A percentile compares a stretch with the other conserved stretches of the same genome.
Conservation (phyloP, 1,139 yeast genomes). For the Debaryomyces udenii region DNA sequence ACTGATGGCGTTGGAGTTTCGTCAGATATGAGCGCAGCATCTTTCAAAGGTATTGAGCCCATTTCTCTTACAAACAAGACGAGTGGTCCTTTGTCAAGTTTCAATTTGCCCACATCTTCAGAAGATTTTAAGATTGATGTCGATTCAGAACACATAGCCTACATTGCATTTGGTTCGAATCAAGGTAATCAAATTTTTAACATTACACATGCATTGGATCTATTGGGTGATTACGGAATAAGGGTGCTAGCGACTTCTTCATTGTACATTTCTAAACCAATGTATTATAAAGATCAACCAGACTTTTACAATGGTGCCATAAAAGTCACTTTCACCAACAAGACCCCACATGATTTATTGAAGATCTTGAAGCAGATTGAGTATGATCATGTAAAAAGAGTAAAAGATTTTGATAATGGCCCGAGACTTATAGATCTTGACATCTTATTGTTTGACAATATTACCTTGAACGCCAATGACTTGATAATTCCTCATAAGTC, state of each 20-base stretch:
- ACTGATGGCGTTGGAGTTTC: constrained; percentile 92
- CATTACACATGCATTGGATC: constrained; percentile 58
- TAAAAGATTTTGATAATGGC: constrained; percentile 82
- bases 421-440: constrained; percentile 92
- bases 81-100: constrained; percentile 14
- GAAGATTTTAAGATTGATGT: constrained; percentile 17
- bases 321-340: constrained; percentile 51
- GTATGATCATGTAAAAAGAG: constrained; percentile 67
- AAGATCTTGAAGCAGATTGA: constrained; percentile 72
- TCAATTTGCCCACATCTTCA: constrained; percentile 42
- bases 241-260: constrained; percentile 67
- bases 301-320: constrained; percentile 85
- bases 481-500: constrained; percentile 83
- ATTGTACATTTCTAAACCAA: constrained; percentile 85
- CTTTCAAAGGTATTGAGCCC: constrained; percentile 32
- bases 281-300: constrained; percentile 83
- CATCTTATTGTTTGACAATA: constrained; percentile 70
- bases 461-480: constrained; percentile 54
- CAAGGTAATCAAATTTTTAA: constrained; percentile 70
- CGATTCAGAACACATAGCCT: constrained; percentile 54
- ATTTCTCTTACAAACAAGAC: constrained; percentile 17
- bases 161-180: constrained; percentile 88
- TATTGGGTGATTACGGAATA: constrained; percentile 48
- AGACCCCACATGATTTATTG: constrained; percentile 67
- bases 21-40: constrained; percentile 50